Base-by-base conservation (phyloP, 768 basidiomycete species). In the Leucosporidium creatinivorum region DNA sequence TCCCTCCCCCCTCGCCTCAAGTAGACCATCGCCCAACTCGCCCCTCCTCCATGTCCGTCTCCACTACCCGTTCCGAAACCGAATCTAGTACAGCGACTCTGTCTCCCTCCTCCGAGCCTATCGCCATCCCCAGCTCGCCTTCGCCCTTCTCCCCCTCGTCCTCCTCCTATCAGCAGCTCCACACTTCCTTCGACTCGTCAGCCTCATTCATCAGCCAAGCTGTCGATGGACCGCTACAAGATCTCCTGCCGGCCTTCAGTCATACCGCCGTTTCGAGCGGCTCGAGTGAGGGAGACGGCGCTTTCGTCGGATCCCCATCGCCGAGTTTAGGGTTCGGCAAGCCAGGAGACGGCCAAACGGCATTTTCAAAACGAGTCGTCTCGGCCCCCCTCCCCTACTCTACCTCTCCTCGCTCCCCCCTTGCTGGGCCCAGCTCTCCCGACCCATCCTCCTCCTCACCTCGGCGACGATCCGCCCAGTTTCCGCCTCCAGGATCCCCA, bases 161-260 rank as follows among this genome's bases (percentile, higher is more conserved):
- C 12, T 18, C 48, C 33, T 19, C 48, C n/a, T 31, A 57, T 23
- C 54, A 28, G 26, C 54, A 26, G 25, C 54, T 25, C 28, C 17
- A 55, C 54, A 28, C 44, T 3, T 25, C 55, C 4, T 48, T 25
- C 57, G 48, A 25, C 18, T 58, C 55, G 23, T 1, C 51, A 4
- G 12, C 44, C 0, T n/a, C 54, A 23, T 12, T 50, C 23, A 8
- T 6, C 36, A 26, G 25, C 51, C 8, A 4, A 19, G 8, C 52
- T 19, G 25, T 61, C 54, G 65, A 66, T 30, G 65, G 60, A 1
- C 65, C 65, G 6, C 65, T 66, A 0, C 30, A n/a, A 18, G 60
- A 61, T 7, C 60, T 66, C 33, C 33, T 66, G 10, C 65, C 65
- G 19, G 65, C 60, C 9, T 49, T 66, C 25, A 13, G 39, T 17